These are phyloP conservation scores for Raphanus hybrid DNA, from an alignment of 441 rosid genomes.

Conservation along the genomic window DNA sequence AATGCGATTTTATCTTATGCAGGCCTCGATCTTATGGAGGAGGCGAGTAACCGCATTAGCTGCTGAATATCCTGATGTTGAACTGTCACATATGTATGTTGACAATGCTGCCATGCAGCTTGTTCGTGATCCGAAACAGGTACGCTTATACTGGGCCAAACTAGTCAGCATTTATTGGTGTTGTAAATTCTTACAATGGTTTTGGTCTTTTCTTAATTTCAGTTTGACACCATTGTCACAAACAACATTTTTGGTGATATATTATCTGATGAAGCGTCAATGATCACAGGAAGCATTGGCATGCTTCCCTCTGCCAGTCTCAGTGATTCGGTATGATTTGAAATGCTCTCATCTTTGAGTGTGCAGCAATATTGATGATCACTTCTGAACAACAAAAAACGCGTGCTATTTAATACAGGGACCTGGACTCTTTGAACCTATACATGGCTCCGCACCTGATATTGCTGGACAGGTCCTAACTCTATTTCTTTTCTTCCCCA, in stretches of 20 bases:
- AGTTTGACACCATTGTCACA: slow-evolving; percentile 96
- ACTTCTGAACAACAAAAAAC: neutral
- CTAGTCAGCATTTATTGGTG: slow-evolving; percentile 15
- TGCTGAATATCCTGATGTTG: slow-evolving; percentile 85
- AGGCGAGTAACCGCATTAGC: slow-evolving; percentile 73
- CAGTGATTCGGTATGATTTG: slow-evolving; percentile 66
- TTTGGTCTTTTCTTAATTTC: slow-evolving; percentile 43
- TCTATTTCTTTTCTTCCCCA: neutral
- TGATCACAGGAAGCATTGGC: slow-evolving; percentile 98
- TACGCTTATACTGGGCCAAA: slow-evolving; percentile 32
- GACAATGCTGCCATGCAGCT: slow-evolving; percentile 95
- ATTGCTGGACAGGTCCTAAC: slow-evolving; percentile 88
- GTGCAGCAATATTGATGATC: slow-evolving; percentile 16
- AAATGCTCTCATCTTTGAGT: slow-evolving; percentile 1
- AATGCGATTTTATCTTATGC: slow-evolving; percentile 4
- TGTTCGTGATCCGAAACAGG: slow-evolving; percentile 53
- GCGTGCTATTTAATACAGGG: slow-evolving; percentile 54
- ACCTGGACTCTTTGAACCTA: slow-evolving; percentile 52
- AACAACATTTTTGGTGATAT: slow-evolving; percentile 98
- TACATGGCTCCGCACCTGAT: slow-evolving; percentile 96
- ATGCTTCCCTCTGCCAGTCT: slow-evolving; percentile 99
- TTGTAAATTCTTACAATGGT: slow-evolving; percentile 5
- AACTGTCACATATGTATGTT: slow-evolving; percentile 94
- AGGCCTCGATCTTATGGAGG: slow-evolving; percentile 98
- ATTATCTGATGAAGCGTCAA: slow-evolving; percentile 93